Base-by-base conservation (phyloP, 73 alveolate genomes). In the Tetrahymena malaccensis region DNA sequence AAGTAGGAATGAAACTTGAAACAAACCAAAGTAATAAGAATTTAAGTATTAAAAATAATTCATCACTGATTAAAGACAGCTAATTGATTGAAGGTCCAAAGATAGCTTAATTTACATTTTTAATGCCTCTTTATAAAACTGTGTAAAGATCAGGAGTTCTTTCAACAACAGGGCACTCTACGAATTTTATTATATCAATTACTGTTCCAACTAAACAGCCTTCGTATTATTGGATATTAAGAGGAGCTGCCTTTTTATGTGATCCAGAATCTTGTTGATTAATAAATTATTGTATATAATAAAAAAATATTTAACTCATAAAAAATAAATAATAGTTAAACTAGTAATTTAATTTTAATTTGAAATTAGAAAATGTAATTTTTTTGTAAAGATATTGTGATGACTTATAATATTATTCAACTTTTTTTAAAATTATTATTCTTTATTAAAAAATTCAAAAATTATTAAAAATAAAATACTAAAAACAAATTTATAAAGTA, bases 91-190 rank as follows among this genome's bases (percentile, higher is more conserved):
- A 98, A 94, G 99, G 98, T 93, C 98, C 97, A 95, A 98, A 98
- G 85, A 98, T 98, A 19, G 98, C 97, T 43, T 98, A 99, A 93
- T 98, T 96, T 93, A 99, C 98, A 93, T 99, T 98, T 95, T 95
- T 97, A 96, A 98, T 99, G 96, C 99, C 99, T 27, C 97, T 99
- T 37, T 99, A 99, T 96, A 99, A 99, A 96, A 99, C 99, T 17
- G 89, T 70, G 11, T 57, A 97, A 44, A 97, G 99, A 70, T 99
- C 99, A 40, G 99, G 99, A 83, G 99, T 97, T 43, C 96, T 99
- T 40, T 97, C 99, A 27, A 99, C 99, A 37, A 99, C 99, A 25
- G 99, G 99, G 16, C 99, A 99, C 93, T 98, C 99, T 8, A 99
- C 99, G 10, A 99, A 99, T 97, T 99, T 97, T 96, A 98, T 98